Conservation (phyloP, 2,329 filamentous ascomycete genomes). For the Hymenoscyphus scutula region DNA sequence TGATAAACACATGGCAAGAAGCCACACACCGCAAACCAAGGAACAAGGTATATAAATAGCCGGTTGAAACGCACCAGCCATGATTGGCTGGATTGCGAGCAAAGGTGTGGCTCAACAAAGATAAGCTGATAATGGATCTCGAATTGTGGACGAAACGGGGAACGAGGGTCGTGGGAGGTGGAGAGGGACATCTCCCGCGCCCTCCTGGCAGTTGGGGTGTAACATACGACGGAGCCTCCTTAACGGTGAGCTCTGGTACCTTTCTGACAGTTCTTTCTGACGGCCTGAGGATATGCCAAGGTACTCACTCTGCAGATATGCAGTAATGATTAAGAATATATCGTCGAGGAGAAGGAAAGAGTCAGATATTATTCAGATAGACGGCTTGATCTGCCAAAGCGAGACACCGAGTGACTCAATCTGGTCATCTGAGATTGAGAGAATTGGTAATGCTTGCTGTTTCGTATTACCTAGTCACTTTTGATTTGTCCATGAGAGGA, state of each 20-base stretch:
- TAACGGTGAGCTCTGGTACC: background rate
- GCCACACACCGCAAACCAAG: slow-evolving; percentile 6
- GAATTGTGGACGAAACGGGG: background rate
- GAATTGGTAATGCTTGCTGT: background rate
- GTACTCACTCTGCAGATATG: background rate
- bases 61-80: background rate
- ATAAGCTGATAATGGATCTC: slow-evolving; percentile 8
- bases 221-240: slow-evolving; percentile 8
- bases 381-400: background rate
- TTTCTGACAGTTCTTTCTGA: background rate
- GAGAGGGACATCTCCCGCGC: background rate
- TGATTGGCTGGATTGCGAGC: slow-evolving; percentile 12
- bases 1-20: slow-evolving; percentile 1
- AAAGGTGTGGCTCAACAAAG: slow-evolving; percentile 11
- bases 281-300: background rate
- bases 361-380: slow-evolving; percentile 6
- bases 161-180: background rate
- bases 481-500: background rate
- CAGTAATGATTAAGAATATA: background rate
- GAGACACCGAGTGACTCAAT: slow-evolving; percentile 4
- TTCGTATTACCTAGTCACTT: background rate
- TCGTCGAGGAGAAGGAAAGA: background rate
- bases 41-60: slow-evolving; percentile 17
- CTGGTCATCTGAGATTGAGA: background rate
- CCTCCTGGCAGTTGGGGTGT: background rate